These are phyloP conservation scores for Mediolabrus comicus DNA, from an alignment of 108 stramenopile species.

Conservation along the genomic window DNA sequence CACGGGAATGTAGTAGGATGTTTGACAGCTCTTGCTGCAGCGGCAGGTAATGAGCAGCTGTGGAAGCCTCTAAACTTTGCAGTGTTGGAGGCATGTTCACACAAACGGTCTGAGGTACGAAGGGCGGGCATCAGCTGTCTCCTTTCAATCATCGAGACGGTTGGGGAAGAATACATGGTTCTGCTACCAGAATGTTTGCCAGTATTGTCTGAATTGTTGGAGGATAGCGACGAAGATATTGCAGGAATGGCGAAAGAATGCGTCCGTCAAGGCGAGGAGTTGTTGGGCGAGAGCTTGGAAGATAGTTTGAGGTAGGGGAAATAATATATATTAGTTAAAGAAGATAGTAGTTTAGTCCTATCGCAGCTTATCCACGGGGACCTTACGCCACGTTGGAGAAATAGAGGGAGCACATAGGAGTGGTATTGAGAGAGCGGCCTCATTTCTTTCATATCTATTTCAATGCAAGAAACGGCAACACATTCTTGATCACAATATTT, in stretches of 20 bases:
- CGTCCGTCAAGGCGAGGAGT: conserved; percentile 79
- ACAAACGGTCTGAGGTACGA: conserved; percentile 67
- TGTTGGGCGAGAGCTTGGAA: conserved; percentile 81
- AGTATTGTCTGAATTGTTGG: conserved; percentile 82
- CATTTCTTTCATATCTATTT: no score
- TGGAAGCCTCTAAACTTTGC: conserved; percentile 92
- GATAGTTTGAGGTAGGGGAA: conserved; percentile 65
- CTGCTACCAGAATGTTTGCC: conserved; percentile 89
- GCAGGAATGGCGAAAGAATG: conserved; percentile 78
- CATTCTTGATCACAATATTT: no score
- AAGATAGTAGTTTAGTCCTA: not conserved
- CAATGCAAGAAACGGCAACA: no score
- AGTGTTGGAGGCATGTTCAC: conserved; percentile 75
- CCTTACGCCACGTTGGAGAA: no score
- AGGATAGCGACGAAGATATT: conserved; percentile 82
- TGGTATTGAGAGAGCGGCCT: no score
- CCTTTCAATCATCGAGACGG: conserved; percentile 69
- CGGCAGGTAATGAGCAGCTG: conserved; percentile 85
- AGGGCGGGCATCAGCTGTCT: conserved; percentile 80
- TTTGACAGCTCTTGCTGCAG: conserved; percentile 73
- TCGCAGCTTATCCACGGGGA: no score
- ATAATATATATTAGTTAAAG: not conserved
- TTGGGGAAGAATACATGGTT: conserved; percentile 93
- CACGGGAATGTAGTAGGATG: conserved; percentile 75
- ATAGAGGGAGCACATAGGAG: no score